Evolutionary conservation across 345 rosid species (phyloP).

Genomic region (Linum trigynum): DNA sequence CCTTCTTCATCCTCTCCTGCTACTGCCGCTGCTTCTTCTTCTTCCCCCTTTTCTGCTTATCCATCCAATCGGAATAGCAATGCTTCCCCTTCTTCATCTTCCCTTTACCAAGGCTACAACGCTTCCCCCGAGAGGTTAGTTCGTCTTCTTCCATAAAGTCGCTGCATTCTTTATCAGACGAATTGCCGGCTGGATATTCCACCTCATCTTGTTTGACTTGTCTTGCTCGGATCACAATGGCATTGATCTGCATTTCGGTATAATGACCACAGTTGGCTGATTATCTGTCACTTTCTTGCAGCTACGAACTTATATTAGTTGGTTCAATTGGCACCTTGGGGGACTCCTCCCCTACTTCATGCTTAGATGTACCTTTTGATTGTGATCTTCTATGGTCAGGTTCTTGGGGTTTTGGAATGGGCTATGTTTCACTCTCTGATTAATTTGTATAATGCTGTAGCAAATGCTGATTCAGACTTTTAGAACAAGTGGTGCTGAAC

Average conservation of each 20-base stretch:
- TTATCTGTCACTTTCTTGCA: not conserved
- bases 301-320: not conserved
- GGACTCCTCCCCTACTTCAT: not conserved
- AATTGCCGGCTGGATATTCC: not conserved
- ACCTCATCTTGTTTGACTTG: not conserved
- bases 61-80: conserved; percentile 24
- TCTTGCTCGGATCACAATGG: conserved; percentile 14
- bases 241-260: conserved; percentile 12
- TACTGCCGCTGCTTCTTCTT: conserved; percentile 43
- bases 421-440: not conserved
- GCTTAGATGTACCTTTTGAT: not conserved
- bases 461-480: not conserved
- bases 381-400: not conserved
- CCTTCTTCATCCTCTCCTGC: conserved; percentile 25
- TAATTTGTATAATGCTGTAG: not conserved
- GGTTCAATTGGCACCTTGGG: not conserved
- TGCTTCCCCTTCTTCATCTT: conserved; percentile 26
- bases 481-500: not conserved
- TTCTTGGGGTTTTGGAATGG: not conserved
- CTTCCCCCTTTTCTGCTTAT: conserved; percentile 28
- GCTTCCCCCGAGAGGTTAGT: conserved; percentile 61
- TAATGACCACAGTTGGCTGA: conserved; percentile 10
- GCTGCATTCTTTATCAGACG: not conserved
- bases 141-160: not conserved
- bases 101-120: conserved; percentile 26